These are phyloP conservation scores for Ephemerocybe angulata DNA, from an alignment of 768 basidiomycete genomes.

Conservation along the genomic window DNA sequence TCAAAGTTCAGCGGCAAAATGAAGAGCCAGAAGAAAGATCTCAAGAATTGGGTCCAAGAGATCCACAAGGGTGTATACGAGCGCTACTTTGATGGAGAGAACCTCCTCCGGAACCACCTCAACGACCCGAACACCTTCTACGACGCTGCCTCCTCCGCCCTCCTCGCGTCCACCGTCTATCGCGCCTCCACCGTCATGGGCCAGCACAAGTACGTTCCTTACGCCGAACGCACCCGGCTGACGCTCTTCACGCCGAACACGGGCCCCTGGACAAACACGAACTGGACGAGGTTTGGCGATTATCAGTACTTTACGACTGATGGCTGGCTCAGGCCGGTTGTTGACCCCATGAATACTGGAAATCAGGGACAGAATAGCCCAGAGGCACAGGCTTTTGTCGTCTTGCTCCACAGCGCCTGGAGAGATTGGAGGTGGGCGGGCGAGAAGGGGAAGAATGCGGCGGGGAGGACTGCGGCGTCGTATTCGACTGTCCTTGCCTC, in stretches of 20 bases:
- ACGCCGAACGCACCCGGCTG: slow-evolving; percentile 55
- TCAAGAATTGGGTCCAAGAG: slow-evolving; percentile 65
- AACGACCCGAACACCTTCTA: slow-evolving; percentile 53
- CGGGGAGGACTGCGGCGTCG: background rate
- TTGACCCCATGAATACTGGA: slow-evolving; percentile 59
- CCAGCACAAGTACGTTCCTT: slow-evolving; percentile 46
- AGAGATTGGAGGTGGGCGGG: slow-evolving; percentile 67
- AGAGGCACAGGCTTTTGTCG: slow-evolving; percentile 76
- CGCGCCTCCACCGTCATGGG: slow-evolving; percentile 56
- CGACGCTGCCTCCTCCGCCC: slow-evolving; percentile 69
- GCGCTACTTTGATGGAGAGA: slow-evolving; percentile 39
- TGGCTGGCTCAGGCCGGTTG: slow-evolving; percentile 75
- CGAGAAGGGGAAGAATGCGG: slow-evolving; percentile 33
- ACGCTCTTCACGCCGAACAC: slow-evolving; percentile 32
- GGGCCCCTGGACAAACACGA: slow-evolving; percentile 38
- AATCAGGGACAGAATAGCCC: slow-evolving; percentile 52
- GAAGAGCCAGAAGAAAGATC: slow-evolving; percentile 49
- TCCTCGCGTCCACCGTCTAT: slow-evolving; percentile 76
- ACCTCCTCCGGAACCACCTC: slow-evolving; percentile 72
- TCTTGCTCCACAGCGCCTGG: slow-evolving; percentile 73
- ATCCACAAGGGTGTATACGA: slow-evolving; percentile 69
- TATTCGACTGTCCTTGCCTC: background rate
- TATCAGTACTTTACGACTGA: slow-evolving; percentile 47
- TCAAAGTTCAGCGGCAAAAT: slow-evolving; percentile 53
- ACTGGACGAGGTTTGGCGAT: slow-evolving; percentile 16